Percentiles rank a stretch among this genome's conserved stretches.
These are phyloP conservation scores for Eutypella sp. DNA, from an alignment of 2,329 filamentous ascomycete species.

Conservation along the genomic window DNA sequence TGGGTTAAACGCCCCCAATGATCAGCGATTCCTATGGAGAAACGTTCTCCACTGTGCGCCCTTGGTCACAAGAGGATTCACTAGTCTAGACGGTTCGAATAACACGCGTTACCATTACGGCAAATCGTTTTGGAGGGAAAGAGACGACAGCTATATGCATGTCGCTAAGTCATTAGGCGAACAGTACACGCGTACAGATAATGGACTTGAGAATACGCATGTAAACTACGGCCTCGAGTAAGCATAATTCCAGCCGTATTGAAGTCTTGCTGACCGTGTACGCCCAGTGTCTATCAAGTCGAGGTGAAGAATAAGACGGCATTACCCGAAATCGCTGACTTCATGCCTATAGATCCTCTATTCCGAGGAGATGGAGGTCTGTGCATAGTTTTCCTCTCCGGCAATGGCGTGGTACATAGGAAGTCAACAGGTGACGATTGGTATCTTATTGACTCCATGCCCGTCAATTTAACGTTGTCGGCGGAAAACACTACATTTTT, in stretches of 20 bases:
- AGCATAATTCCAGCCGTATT: neutral
- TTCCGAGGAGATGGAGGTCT: conserved; percentile 5
- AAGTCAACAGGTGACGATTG: conserved; percentile 3
- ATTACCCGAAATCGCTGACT: neutral
- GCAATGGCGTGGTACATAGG: conserved; percentile 2
- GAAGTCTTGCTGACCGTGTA: neutral
- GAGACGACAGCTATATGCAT: neutral
- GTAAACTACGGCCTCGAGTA: neutral
- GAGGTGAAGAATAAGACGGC: neutral
- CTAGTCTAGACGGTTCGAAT: conserved; percentile 1
- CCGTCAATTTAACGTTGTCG: neutral
- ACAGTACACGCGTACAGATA: neutral
- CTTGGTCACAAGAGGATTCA: conserved; percentile 2
- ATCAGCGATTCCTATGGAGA: conserved; percentile 4
- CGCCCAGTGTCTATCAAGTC: neutral
- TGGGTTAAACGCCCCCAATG: conserved; percentile 5
- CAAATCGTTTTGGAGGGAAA: neutral
- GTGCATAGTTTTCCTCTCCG: conserved; percentile 2
- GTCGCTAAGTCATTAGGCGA: neutral
- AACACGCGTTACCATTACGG: conserved; percentile 7
- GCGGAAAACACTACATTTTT: neutral
- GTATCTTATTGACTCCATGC: conserved; percentile 1
- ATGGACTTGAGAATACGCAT: neutral
- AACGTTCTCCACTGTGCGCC: conserved; percentile 7
- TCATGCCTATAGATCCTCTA: neutral